Base-by-base conservation (phyloP, 805 yeast genomes). In the Helenozyma rhizophorensis region DNA sequence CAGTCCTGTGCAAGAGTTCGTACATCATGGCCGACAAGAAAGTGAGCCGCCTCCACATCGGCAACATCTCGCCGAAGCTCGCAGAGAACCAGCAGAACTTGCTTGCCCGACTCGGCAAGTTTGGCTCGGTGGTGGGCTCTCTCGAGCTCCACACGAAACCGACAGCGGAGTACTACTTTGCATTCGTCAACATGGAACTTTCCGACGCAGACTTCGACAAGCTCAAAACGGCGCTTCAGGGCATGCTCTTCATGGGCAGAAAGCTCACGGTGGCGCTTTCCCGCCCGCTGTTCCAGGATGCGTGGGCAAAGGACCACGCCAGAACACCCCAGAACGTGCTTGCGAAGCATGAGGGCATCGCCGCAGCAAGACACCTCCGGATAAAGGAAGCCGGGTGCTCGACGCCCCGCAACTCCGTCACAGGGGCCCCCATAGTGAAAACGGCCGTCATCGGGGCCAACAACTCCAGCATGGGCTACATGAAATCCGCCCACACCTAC, bases 241-340 rank as follows among this genome's bases (percentile, higher is more conserved):
- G 89, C 19, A 74, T 82, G 2, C 73, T 72, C 16, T 90, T 71
- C 58, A 86, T 83, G 70, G 95, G 95, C 2, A 68, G 81, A 16
- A 75, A 70, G 33, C 56, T 90, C 22, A 64, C 66, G 2, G 59
- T 90, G 8, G 76, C 71, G 32, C 54, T 61, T 27, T 96, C 97
- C 3, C 75, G 70, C 43, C 78, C 78, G 0, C 83, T 60, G 56
- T 48, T 59, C 27, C 27, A 39, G 9, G 62, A 61, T 15, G 50
- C 57, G 13, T 72, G 80, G 80, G 55, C 58, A 19, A 51, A 54
- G 27, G 80, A 79, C 41, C 39, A 54, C 19, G 72, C 72, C 24
- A 70, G 62, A 22, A 34, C 47, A 2, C 54, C 55, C 9, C 42
- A 53, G 24, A 21, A 27, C 3, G 62, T 55, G 13, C 42, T 64